Conservation (phyloP, 805 yeast genomes). For the Monosporozyma yasuniensis region DNA sequence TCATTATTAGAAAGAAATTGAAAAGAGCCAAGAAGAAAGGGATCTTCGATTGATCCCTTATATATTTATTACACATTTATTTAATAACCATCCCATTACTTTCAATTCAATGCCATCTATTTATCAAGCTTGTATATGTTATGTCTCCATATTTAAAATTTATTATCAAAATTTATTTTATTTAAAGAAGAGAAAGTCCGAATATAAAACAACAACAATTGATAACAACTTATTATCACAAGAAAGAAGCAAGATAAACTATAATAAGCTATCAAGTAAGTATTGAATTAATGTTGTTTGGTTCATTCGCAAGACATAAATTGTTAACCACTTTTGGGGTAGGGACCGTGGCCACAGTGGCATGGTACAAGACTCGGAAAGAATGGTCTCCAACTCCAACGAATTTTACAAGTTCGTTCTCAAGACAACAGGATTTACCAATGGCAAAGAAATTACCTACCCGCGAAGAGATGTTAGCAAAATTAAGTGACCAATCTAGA, state of each 20-base stretch:
- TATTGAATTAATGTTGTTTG: neutral
- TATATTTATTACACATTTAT: neutral
- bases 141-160: neutral
- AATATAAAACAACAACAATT: neutral
- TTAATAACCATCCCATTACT: too few relatives aligned
- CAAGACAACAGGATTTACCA: neutral
- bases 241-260: too few relatives aligned
- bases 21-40: slow-evolving; percentile 24
- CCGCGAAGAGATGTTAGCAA: slow-evolving; percentile 43
- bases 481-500: slow-evolving; percentile 35
- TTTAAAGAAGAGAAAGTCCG: neutral
- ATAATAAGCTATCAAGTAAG: too few relatives aligned
- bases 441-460: slow-evolving; percentile 32
- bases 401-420: neutral
- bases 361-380: neutral
- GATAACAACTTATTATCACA: too few relatives aligned
- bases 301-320: neutral
- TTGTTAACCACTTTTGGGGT: neutral
- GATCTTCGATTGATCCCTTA: slow-evolving; percentile 13
- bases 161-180: neutral
- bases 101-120: neutral
- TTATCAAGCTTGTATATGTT: neutral
- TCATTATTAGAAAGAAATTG: slow-evolving; percentile 27
- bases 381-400: neutral
- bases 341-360: neutral